A percentile compares a stretch with the other conserved stretches of the same genome.
phyloP scores from a whole-genome alignment of 2,329 filamentous ascomycete species.

The Neopestalotiopsis clavispora region DNA sequence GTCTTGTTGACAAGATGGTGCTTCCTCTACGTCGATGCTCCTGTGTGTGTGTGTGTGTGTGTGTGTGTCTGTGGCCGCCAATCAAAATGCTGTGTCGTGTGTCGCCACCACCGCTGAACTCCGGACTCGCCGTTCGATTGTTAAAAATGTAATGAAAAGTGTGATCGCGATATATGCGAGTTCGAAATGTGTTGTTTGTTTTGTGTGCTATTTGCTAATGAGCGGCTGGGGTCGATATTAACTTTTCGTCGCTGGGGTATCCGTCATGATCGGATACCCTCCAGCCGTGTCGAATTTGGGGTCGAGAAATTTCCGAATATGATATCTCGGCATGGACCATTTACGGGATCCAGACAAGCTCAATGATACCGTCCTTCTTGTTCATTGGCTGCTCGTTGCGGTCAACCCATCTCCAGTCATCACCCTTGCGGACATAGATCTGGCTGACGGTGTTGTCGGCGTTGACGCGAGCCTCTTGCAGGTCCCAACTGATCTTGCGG shows the following conservation, averaged over 20 bases:
- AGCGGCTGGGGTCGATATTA: constrained; percentile 8
- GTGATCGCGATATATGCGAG: neutral
- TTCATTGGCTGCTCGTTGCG: constrained; percentile 53
- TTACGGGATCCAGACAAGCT: constrained; percentile 60
- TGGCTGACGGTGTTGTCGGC: constrained; percentile 57
- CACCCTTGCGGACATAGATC: constrained; percentile 56
- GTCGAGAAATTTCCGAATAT: neutral
- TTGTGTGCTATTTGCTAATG: neutral
- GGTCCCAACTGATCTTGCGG: constrained; percentile 58
- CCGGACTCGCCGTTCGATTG: constrained; percentile 16
- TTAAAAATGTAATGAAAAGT: constrained; percentile 7
- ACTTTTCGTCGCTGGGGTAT: neutral
- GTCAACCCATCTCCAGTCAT: constrained; percentile 59
- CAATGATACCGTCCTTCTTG: constrained; percentile 58
- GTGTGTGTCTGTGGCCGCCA: neutral
- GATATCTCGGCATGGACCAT: neutral
- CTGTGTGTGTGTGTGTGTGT: neutral
- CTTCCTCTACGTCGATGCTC: neutral
- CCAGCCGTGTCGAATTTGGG: neutral
- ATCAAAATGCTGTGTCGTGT: constrained; percentile 6
- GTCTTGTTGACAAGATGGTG: neutral
- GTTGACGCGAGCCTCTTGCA: constrained; percentile 53
- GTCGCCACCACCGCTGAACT: constrained; percentile 15
- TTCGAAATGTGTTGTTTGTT: neutral
- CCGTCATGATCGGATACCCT: neutral